Conservation (phyloP, 192 early-diverging fungal species). For the Entomortierella lignicola region DNA sequence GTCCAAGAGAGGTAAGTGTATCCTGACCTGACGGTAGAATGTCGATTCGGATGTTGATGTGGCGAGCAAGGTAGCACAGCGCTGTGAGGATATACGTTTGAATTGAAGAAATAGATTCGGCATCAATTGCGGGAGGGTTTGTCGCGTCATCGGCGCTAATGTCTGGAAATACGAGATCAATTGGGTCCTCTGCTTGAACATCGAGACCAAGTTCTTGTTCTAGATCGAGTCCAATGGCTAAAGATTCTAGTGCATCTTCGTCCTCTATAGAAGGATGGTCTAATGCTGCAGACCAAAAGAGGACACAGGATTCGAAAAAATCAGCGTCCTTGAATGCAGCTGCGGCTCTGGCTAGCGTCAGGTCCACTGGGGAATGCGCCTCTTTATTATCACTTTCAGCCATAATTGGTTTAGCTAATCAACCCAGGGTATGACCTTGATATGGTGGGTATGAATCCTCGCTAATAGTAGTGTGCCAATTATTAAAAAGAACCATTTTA, state of each 20-base stretch:
- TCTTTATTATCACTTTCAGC: background rate
- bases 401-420: background rate
- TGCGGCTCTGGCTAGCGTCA: constrained; percentile 39
- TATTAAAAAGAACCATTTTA: too few relatives aligned
- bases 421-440: too few relatives aligned
- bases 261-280: constrained; percentile 7
- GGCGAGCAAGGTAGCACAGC: constrained; percentile 41
- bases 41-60: constrained; percentile 50
- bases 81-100: constrained; percentile 39
- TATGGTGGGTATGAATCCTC: too few relatives aligned
- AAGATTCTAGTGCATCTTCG: constrained; percentile 1
- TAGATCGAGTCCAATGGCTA: constrained; percentile 23
- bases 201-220: constrained; percentile 46
- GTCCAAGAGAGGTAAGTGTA: constrained; percentile 41
- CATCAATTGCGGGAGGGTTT: background rate
- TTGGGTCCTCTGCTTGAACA: constrained; percentile 40
- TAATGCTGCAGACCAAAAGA: constrained; percentile 46
- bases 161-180: constrained; percentile 42
- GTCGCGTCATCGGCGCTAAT: background rate
- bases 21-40: constrained; percentile 45
- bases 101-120: constrained; percentile 20
- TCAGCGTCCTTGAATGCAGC: constrained; percentile 52
- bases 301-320: constrained; percentile 42
- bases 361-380: constrained; percentile 10
- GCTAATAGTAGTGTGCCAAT: too few relatives aligned